Base-by-base conservation (phyloP, 1,284 basidiomycete genomes). In the Vanrija pseudolonga region DNA sequence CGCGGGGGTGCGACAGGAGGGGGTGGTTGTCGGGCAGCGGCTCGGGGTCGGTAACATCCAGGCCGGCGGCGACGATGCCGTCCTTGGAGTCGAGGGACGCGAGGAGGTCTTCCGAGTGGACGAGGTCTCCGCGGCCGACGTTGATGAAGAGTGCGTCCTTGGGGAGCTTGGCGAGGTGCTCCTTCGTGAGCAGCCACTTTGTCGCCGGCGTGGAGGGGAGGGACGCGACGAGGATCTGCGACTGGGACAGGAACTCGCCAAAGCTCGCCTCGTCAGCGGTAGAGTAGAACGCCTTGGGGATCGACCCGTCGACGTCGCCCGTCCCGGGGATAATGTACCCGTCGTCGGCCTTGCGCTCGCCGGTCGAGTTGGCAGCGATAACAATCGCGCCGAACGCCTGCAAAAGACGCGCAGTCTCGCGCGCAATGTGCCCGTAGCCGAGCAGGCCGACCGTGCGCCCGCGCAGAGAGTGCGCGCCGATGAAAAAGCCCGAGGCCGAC, bases 21-120 rank as follows among this genome's bases (percentile, higher is more conserved):
- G 71, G 61, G 57, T 77, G 74, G 19, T 53, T 50, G 19, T 61
- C 54, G 0, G 74, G 68, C 11, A 77, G 62, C 2, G 76, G 76
- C 61, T 76, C 76, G 26, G 76, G 76, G 52, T 76, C 73, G 0
- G 76, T 77, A 9, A 77, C 76, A 61, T 77, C 76, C 3, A 77
- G 59, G 3, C 69, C 73, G 17, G 61, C 64, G 11, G 63, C 71
- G 50, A 64, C 62, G 26, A 75, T 58, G 41, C 63, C 64, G 22
- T 61, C 51, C n/a, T 26, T 14, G 2, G 28, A 37, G 38, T 51
- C 45, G n/a, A 58, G 54, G 3, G 41, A 28, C 18, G 18, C 43
- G 36, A 55, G 49, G 39, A 51, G 40, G 17, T 43, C 45, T 38
- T 51, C 40, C 2, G 70, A 67, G 18, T 61, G 50, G 42, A 72